These are phyloP conservation scores for Ochetophila trinervis DNA, from an alignment of 306 rosid species.

Conservation along the genomic window DNA sequence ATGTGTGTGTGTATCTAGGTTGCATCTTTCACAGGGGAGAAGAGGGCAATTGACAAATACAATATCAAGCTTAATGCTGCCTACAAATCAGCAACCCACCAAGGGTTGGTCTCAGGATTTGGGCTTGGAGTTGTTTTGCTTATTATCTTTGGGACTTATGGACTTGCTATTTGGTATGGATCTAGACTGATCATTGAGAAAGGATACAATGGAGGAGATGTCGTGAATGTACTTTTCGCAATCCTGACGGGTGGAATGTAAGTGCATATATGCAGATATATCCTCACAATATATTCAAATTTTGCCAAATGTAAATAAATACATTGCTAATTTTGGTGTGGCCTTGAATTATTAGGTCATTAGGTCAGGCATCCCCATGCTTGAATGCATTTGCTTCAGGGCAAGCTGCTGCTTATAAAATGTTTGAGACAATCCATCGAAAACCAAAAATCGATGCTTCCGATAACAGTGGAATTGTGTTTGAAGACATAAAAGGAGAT, in stretches of 20 bases:
- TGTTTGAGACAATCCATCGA: slow-evolving; percentile 49
- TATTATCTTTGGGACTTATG: slow-evolving; percentile 4
- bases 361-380: slow-evolving; percentile 57
- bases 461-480: slow-evolving; percentile 25
- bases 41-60: slow-evolving; percentile 20
- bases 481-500: slow-evolving; percentile 27
- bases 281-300: neutral
- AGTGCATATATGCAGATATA: neutral
- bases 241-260: slow-evolving; percentile 26
- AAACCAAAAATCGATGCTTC: slow-evolving; percentile 47
- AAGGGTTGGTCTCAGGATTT: slow-evolving; percentile 21
- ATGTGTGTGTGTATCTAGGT: slow-evolving; percentile 6
- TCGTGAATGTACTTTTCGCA: slow-evolving; percentile 22
- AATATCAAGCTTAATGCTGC: neutral
- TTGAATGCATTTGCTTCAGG: slow-evolving; percentile 54
- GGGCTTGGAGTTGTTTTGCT: slow-evolving; percentile 1
- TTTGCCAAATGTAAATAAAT: no score
- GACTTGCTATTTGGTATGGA: slow-evolving; percentile 21
- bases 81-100: slow-evolving; percentile 17
- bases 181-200: slow-evolving; percentile 19
- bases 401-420: slow-evolving; percentile 56
- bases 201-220: slow-evolving; percentile 26
- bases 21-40: slow-evolving; percentile 35
- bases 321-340: neutral
- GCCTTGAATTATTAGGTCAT: slow-evolving; percentile 30